These are phyloP conservation scores for Fraxinus paxiana DNA, from an alignment of 305 asterid species.

Conservation along the genomic window DNA sequence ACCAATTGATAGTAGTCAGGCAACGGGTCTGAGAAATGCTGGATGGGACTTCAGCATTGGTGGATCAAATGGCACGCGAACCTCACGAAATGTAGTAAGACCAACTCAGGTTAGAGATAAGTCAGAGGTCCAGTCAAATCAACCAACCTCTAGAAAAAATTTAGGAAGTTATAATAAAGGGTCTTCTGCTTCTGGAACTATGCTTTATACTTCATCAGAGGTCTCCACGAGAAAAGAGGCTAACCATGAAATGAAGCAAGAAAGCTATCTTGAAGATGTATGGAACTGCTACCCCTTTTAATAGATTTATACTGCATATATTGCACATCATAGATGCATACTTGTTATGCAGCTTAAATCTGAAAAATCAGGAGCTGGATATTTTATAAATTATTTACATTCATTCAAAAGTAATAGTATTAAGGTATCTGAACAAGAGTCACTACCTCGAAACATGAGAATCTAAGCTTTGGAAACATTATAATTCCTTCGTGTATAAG, in stretches of 20 bases:
- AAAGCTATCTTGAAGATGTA: conserved; percentile 55
- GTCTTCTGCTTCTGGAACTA: conserved; percentile 63
- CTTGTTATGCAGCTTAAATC: background rate
- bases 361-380: conserved; percentile 19
- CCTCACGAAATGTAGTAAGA: conserved; percentile 66
- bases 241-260: conserved; percentile 40
- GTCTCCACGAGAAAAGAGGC: conserved; percentile 43
- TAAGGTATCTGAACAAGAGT: background rate
- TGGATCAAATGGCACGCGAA: conserved; percentile 64
- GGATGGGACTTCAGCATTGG: conserved; percentile 95
- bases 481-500: background rate
- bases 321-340: conserved; percentile 13
- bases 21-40: conserved; percentile 50
- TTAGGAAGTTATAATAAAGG: conserved; percentile 47
- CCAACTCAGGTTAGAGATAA: conserved; percentile 83
- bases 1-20: conserved; percentile 53
- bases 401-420: background rate
- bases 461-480: background rate
- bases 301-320: conserved; percentile 3
- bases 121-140: conserved; percentile 54
- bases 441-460: background rate
- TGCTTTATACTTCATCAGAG: conserved; percentile 40
- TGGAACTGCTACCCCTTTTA: conserved; percentile 31
- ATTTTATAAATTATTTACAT: background rate
- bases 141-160: conserved; percentile 46